A percentile compares a stretch with the other conserved stretches of the same genome.
phyloP scores from a whole-genome alignment of 78 protist genomes.

The Protostelium mycophagum region DNA sequence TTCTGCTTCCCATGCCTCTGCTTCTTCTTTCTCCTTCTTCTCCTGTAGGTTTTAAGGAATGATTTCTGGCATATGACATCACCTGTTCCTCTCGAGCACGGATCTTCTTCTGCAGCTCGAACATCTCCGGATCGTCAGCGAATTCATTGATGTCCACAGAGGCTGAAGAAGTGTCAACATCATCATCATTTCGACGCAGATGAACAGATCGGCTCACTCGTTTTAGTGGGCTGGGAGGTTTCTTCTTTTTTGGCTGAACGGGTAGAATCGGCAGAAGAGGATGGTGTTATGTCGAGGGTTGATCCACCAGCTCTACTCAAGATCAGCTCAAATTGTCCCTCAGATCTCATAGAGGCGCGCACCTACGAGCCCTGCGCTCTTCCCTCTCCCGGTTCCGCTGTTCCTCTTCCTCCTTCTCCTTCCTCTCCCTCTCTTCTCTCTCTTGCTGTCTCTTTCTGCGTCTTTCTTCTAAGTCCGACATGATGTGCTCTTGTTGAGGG shows the following conservation, averaged over 20 bases:
- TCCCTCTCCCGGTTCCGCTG: neutral
- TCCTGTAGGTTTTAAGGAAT: neutral
- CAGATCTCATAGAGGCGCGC: too few species aligned
- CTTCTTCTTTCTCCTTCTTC: neutral
- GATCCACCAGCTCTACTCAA: neutral
- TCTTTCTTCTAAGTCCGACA: neutral
- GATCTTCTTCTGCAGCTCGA: neutral
- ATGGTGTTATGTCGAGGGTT: neutral
- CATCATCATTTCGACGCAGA: too few species aligned
- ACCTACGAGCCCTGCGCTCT: neutral
- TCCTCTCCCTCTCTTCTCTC: neutral
- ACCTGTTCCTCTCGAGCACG: neutral
- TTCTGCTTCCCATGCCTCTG: neutral
- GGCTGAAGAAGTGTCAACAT: too few species aligned
- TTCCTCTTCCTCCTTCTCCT: neutral
- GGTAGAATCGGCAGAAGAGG: neutral
- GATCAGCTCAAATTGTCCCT: too few species aligned
- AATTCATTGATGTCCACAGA: neutral
- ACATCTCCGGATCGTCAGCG: neutral
- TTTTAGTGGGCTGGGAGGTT: too few species aligned
- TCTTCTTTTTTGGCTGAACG: too few species aligned
- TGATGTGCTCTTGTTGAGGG: neutral
- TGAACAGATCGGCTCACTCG: too few species aligned
- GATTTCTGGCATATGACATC: neutral
- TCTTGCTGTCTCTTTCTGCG: slow-evolving; percentile 1